These are phyloP conservation scores for Abortiporus biennis DNA, from an alignment of 1,284 basidiomycete species.

Conservation along the genomic window DNA sequence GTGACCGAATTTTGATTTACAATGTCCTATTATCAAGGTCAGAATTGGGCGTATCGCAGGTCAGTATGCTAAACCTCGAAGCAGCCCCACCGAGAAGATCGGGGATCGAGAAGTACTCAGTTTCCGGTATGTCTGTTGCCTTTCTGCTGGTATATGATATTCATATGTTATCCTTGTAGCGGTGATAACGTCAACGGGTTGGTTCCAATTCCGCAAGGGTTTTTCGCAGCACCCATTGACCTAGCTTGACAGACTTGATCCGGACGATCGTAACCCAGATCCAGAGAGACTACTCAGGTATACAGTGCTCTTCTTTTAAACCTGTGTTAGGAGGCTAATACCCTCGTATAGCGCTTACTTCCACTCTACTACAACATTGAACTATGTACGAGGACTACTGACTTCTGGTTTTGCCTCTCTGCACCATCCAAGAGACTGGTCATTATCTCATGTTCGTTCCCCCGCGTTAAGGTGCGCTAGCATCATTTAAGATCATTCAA, in stretches of 20 bases:
- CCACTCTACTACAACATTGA: constrained; percentile 90
- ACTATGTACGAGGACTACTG: constrained; percentile 86
- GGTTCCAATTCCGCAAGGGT: constrained; percentile 10
- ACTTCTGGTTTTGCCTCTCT: constrained; percentile 90
- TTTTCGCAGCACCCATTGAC: background rate
- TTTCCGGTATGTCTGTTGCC: constrained; percentile 55
- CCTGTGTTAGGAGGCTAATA: constrained; percentile 1
- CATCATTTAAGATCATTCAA: constrained; percentile 5
- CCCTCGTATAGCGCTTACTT: constrained; percentile 78
- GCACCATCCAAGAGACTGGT: constrained; percentile 90
- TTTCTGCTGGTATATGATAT: background rate
- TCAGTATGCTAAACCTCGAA: constrained; percentile 95
- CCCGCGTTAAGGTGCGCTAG: constrained; percentile 56
- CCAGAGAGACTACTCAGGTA: constrained; percentile 82
- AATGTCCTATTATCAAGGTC: constrained; percentile 36
- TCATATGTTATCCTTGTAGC: constrained; percentile 32
- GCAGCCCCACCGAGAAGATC: constrained; percentile 79
- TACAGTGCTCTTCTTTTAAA: constrained; percentile 9
- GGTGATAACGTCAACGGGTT: constrained; percentile 96
- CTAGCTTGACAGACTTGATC: constrained; percentile 45
- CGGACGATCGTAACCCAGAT: constrained; percentile 78
- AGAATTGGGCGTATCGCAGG: constrained; percentile 91
- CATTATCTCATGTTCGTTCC: constrained; percentile 86
- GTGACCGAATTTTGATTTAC: background rate
- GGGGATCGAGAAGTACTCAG: constrained; percentile 66